A percentile compares a stretch with the other conserved stretches of the same genome.
Conservation (phyloP, 1,284 basidiomycete species). For the Fistulinella staudtii region DNA sequence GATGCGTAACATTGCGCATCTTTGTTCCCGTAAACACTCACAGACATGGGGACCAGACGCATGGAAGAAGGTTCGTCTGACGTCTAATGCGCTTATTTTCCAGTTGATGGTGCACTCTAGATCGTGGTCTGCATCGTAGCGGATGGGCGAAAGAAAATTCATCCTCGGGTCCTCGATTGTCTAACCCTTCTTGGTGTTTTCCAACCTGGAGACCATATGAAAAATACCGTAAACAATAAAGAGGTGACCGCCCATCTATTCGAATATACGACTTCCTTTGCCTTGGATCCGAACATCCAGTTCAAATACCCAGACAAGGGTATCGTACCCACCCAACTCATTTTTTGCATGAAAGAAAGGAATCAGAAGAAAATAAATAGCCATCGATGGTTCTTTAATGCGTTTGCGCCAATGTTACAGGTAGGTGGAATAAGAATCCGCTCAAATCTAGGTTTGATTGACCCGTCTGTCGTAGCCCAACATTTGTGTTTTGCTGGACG, state of each 20-base stretch:
- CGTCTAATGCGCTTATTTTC: background rate
- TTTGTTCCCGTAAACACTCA: constrained; percentile 91
- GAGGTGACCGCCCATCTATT: constrained; percentile 92
- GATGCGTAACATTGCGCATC: constrained; percentile 87
- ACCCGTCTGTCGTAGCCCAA: constrained; percentile 57
- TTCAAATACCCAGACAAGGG: constrained; percentile 96
- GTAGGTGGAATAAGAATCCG: constrained; percentile 33
- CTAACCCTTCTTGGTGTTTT: constrained; percentile 79
- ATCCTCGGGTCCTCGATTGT: constrained; percentile 92
- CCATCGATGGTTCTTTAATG: constrained; percentile 96
- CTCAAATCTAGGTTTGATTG: constrained; percentile 2
- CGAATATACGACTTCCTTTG: constrained; percentile 93
- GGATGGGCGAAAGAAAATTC: constrained; percentile 89
- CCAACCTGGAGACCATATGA: constrained; percentile 80
- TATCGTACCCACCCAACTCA: constrained; percentile 90
- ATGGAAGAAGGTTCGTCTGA: constrained; percentile 84
- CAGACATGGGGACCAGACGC: constrained; percentile 95
- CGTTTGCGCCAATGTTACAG: constrained; percentile 72
- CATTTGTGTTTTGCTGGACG: constrained; percentile 87
- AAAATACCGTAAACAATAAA: constrained; percentile 84
- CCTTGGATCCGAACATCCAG: constrained; percentile 82
- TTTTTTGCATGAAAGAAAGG: constrained; percentile 92
- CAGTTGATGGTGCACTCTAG: constrained; percentile 36
- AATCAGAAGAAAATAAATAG: constrained; percentile 97
- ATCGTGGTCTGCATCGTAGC: constrained; percentile 95